Evolutionary conservation across 305 asterid genomes (phyloP).

Genomic region (Rubia tinctorum): DNA sequence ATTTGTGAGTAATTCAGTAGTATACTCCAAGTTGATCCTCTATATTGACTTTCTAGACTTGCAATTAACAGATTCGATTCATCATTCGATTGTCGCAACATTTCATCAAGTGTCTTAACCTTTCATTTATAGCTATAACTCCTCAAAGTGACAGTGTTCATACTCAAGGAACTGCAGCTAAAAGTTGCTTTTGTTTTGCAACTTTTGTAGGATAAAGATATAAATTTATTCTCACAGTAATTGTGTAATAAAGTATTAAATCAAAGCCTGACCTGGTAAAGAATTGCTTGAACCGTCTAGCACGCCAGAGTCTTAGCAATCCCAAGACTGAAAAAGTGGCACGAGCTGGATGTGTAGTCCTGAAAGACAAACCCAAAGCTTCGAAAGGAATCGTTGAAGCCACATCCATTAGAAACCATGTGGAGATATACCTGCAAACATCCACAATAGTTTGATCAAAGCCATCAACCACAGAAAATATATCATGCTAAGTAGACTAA

Average conservation of each 20-base stretch:
- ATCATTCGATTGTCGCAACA: no score
- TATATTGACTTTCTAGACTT: no score
- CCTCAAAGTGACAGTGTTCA: no score
- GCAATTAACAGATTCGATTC: no score
- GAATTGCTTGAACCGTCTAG: constrained; percentile 65
- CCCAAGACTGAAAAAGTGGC: constrained; percentile 66
- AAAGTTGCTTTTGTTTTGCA: no score
- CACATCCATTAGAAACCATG: constrained; percentile 93
- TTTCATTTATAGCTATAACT: no score
- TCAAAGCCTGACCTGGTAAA: constrained; percentile 60
- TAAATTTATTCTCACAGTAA: not conserved
- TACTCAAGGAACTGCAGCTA: no score
- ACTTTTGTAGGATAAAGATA: no score
- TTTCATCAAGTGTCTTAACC: no score
- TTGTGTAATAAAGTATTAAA: not conserved
- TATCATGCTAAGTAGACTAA: not conserved
- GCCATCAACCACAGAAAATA: not conserved
- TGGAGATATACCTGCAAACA: constrained; percentile 63
- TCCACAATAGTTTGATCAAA: not conserved
- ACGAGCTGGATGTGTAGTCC: constrained; percentile 51
- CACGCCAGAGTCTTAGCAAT: constrained; percentile 90
- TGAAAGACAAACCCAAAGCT: constrained; percentile 47
- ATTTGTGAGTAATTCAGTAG: no score
- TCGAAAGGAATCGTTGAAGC: constrained; percentile 88
- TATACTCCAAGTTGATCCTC: no score